Evolutionary conservation across 2,329 filamentous ascomycete genomes (phyloP).

Genomic region (Diaporthe sp.): DNA sequence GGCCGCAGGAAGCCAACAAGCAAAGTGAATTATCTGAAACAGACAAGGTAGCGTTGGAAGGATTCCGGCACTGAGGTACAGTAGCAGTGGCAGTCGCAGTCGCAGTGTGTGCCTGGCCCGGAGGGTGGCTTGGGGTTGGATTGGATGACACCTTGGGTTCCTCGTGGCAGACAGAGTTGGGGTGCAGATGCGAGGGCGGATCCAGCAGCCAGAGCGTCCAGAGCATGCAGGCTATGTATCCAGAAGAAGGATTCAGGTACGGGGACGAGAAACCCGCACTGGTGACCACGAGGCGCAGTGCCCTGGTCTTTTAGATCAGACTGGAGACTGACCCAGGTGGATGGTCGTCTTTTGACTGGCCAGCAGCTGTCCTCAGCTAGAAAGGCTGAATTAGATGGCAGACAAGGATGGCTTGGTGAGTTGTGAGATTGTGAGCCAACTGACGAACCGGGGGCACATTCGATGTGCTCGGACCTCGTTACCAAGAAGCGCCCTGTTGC

Average conservation of each 20-base stretch:
- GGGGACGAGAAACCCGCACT: constrained; percentile 13
- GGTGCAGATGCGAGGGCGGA: constrained; percentile 22
- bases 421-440: constrained; percentile 16
- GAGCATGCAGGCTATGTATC: constrained; percentile 20
- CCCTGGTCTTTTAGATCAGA: constrained; percentile 27
- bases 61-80: constrained; percentile 16
- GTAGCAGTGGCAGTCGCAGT: neutral
- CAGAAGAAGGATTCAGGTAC: constrained; percentile 24
- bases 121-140: constrained; percentile 12
- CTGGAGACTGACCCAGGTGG: constrained; percentile 1
- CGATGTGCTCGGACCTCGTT: constrained; percentile 7
- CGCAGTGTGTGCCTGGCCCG: constrained; percentile 12
- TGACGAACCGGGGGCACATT: neutral
- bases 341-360: constrained; percentile 16
- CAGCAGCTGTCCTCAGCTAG: constrained; percentile 7
- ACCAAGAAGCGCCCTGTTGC: constrained; percentile 20
- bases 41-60: constrained; percentile 29
- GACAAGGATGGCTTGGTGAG: constrained; percentile 22
- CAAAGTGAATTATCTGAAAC: constrained; percentile 37
- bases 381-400: constrained; percentile 9
- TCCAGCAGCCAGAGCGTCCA: constrained; percentile 6
- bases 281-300: constrained; percentile 28
- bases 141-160: constrained; percentile 28
- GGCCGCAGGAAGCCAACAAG: constrained; percentile 30
- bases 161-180: constrained; percentile 24